These are phyloP conservation scores for Tuber indicum DNA, from an alignment of 495 filamentous ascomycete species.

Conservation along the genomic window DNA sequence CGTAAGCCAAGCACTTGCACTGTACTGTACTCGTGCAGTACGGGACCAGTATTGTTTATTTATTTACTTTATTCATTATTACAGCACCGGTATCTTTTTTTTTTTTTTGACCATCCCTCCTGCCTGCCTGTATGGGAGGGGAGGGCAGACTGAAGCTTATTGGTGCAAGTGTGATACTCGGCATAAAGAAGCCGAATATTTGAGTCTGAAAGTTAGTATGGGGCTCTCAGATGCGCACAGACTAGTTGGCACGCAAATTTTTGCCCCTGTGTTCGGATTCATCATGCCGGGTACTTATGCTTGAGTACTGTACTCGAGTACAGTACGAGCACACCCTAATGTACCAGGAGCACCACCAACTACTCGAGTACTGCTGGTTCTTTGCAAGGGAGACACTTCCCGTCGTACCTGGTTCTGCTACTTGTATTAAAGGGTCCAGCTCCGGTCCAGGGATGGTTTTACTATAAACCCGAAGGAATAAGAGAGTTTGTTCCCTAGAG, in stretches of 20 bases:
- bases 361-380: conserved; percentile 8
- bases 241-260: no score
- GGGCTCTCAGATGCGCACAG: no score
- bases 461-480: background rate
- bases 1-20: background rate
- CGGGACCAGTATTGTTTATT: conserved; percentile 1
- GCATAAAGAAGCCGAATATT: no score
- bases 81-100: background rate
- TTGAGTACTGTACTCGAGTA: background rate
- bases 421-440: background rate
- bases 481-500: background rate
- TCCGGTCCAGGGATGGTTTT: background rate
- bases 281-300: no score
- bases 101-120: conserved; percentile 11
- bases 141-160: conserved; percentile 10
- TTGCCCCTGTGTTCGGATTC: no score
- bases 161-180: background rate
- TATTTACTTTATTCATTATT: conserved; percentile 7
- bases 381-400: background rate
- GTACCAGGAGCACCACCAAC: conserved; percentile 9
- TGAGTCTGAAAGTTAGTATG: no score
- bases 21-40: no score
- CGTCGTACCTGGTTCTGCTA: background rate
- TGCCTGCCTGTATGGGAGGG: conserved; percentile 2
- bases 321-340: background rate